Conservation (phyloP, 1,139 yeast species). For the Hemisphaericaspora xylanilytica region DNA sequence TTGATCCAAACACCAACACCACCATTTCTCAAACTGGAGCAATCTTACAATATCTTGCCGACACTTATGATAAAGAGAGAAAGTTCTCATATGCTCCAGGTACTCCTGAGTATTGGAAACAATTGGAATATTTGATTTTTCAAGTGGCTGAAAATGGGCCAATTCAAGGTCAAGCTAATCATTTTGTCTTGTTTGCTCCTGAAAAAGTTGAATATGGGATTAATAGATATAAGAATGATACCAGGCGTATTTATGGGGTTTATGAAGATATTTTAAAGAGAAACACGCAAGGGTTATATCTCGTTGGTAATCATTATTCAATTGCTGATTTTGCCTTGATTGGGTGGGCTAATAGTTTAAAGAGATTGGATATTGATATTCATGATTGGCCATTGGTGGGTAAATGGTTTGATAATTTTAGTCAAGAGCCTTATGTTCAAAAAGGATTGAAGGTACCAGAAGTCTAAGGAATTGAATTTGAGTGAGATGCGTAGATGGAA, state of each 20-base stretch:
- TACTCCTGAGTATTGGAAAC: slow-evolving; percentile 46
- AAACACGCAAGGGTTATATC: slow-evolving; percentile 40
- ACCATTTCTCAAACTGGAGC: slow-evolving; percentile 58
- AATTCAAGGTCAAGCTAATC: slow-evolving; percentile 57
- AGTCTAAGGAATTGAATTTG: background rate
- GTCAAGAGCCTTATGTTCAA: slow-evolving; percentile 18
- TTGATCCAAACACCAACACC: slow-evolving; percentile 44
- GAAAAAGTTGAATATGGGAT: slow-evolving; percentile 54
- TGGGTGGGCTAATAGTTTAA: slow-evolving; percentile 32
- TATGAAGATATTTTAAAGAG: slow-evolving; percentile 45
- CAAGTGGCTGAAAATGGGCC: slow-evolving; percentile 63
- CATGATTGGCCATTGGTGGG: slow-evolving; percentile 42
- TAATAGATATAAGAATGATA: slow-evolving; percentile 49
- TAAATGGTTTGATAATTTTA: slow-evolving; percentile 45
- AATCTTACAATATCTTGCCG: slow-evolving; percentile 54
- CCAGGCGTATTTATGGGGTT: slow-evolving; percentile 52
- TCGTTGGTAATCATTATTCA: slow-evolving; percentile 56
- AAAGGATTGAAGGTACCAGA: background rate
- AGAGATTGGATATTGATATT: slow-evolving; percentile 31
- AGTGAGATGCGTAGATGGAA: too few species aligned
- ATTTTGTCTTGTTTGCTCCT: slow-evolving; percentile 41
- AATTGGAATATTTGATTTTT: slow-evolving; percentile 51
- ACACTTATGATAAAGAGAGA: slow-evolving; percentile 53
- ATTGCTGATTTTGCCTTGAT: slow-evolving; percentile 52
- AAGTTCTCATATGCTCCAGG: slow-evolving; percentile 47